Percentiles rank a stretch among this genome's conserved stretches.
phyloP scores from a whole-genome alignment of 352 stramenopile species.

The Phytophthora litchii region DNA sequence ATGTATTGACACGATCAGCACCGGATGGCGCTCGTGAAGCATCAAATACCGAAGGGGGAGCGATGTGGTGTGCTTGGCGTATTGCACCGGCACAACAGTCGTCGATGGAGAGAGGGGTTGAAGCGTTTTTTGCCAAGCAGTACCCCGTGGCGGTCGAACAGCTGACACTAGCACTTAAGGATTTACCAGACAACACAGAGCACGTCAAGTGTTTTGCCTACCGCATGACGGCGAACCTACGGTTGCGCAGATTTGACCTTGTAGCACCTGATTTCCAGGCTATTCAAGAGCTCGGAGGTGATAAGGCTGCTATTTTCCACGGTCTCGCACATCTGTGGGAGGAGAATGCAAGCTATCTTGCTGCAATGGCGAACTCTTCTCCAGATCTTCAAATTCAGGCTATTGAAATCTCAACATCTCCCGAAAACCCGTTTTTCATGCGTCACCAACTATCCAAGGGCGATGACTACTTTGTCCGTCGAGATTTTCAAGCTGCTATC shows the following conservation, averaged over 20 bases:
- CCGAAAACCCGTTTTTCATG: slow-evolving; percentile 57
- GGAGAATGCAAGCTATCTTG: slow-evolving; percentile 62
- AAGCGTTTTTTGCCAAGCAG: slow-evolving; percentile 71
- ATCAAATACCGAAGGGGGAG: slow-evolving; percentile 48
- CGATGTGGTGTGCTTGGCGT: slow-evolving; percentile 55
- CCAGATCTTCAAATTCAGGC: slow-evolving; percentile 40
- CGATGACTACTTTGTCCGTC: slow-evolving; percentile 63
- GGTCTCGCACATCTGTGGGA: slow-evolving; percentile 73
- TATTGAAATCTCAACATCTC: slow-evolving; percentile 37
- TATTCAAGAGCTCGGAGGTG: slow-evolving; percentile 60
- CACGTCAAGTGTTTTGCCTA: slow-evolving; percentile 81
- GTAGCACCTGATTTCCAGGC: slow-evolving; percentile 57
- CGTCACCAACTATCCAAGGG: slow-evolving; percentile 60
- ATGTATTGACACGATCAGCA: slow-evolving; percentile 61
- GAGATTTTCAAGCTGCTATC: slow-evolving; percentile 62
- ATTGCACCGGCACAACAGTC: slow-evolving; percentile 47
- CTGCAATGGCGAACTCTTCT: slow-evolving; percentile 37
- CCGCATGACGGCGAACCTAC: slow-evolving; percentile 73
- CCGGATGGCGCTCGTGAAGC: slow-evolving; percentile 40
- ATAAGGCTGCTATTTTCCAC: slow-evolving; percentile 81
- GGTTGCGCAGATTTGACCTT: slow-evolving; percentile 56
- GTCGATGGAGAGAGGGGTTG: slow-evolving; percentile 63
- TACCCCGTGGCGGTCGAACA: slow-evolving; percentile 63
- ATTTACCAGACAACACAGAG: slow-evolving; percentile 63
- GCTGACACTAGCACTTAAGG: slow-evolving; percentile 46